Base-by-base conservation (phyloP, 129 eudicot genomes). In the Centaurea solstitialis region DNA sequence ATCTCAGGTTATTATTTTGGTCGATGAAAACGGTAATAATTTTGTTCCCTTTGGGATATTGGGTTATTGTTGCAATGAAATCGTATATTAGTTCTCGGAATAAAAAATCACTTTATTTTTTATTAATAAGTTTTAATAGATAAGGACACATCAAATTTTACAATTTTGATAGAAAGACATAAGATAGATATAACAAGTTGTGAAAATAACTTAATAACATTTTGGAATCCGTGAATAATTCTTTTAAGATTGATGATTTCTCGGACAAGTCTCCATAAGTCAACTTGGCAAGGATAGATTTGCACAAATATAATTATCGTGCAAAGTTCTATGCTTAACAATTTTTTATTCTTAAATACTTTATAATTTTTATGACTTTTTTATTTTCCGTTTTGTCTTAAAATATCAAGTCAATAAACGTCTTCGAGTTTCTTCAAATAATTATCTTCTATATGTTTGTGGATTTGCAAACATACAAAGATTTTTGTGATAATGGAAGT, bases 301-400 rank as follows among this genome's bases (percentile, higher is more conserved):
- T 72, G 62, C 53, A 71, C 64, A 13, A 79, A 53, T 18, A 57
- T 79, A 79, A 13, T 50, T 71, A 70, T 50, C 11, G 4, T 33
- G 39, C 57, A 50, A 7, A 21, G 71, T 53, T 40, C 24, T 23
- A 21, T 23, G 7, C 39, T 38, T 21, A 64, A 39, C 0, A 35
- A 37, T 64, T 62, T 76, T 20, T 61, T 39, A 40, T 24, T 40
- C 41, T 6, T n/a, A 4, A 11, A 9, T 33, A 9, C 9, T 37
- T 2, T 0, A 3, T 39, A 9, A 38, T 13, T 2, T 17, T 7
- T 33, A 10, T 26, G 37, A 8, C n/a, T 21, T 12, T 8, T 18
- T 0, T 8, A 12, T 28, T 43, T 73, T 37, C 8, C 20, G 10
- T 30, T 26, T 3, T 30, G 3, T 30, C 7, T 69, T 26, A 30